These are phyloP conservation scores for Phytophthora pisi DNA, from an alignment of 352 stramenopile genomes.

Conservation along the genomic window DNA sequence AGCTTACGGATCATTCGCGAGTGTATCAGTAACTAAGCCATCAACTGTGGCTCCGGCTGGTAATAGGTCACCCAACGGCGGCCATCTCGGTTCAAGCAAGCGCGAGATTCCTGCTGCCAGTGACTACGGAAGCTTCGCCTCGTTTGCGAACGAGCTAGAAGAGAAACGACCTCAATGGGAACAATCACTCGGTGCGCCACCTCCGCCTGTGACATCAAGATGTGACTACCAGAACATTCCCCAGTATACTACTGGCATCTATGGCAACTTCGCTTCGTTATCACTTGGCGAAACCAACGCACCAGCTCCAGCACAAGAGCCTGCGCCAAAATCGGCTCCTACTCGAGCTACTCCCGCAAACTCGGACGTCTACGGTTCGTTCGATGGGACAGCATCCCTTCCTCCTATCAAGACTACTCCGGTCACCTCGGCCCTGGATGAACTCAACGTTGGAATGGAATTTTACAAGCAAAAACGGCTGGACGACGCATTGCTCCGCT, in stretches of 20 bases:
- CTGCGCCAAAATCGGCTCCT: constrained; percentile 4
- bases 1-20: constrained; percentile 42
- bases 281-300: constrained; percentile 11
- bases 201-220: constrained; percentile 15
- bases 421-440: constrained; percentile 56
- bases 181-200: constrained; percentile 28
- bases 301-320: neutral
- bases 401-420: constrained; percentile 17
- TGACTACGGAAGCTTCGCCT: constrained; percentile 37
- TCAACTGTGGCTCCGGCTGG: neutral
- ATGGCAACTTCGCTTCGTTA: constrained; percentile 46
- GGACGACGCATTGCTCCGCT: constrained; percentile 66
- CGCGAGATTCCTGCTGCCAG: neutral
- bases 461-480: constrained; percentile 75
- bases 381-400: constrained; percentile 14
- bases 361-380: constrained; percentile 33
- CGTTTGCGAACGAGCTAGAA: constrained; percentile 17
- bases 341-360: constrained; percentile 15
- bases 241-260: constrained; percentile 20
- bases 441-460: constrained; percentile 79
- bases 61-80: neutral
- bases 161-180: constrained; percentile 24
- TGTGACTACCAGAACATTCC: constrained; percentile 10
- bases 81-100: neutral
- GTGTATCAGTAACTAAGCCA: constrained; percentile 32